Percentiles rank a stretch among this genome's conserved stretches.
Conservation (phyloP, 306 rosid genomes). For the Lathyrus oleraceus region DNA sequence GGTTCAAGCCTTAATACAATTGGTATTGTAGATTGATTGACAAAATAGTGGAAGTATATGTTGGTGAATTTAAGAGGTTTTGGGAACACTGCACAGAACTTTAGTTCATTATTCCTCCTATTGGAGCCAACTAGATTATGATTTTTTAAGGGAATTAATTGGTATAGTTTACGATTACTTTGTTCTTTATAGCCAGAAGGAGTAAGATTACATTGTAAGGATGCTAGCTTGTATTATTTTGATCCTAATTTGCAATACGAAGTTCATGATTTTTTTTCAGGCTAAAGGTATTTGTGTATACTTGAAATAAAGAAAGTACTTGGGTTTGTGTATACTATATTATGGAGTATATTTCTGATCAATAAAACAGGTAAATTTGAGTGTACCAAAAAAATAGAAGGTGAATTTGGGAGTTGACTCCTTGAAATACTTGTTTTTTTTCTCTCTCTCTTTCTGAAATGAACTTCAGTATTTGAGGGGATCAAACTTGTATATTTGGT, state of each 20-base stretch:
- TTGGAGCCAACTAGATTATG: constrained; percentile 32
- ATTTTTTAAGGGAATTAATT: constrained; percentile 35
- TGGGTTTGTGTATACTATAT: neutral
- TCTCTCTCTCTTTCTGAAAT: too few relatives aligned
- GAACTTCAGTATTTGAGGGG: too few relatives aligned
- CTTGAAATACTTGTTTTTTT: too few relatives aligned
- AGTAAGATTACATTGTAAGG: constrained; percentile 29
- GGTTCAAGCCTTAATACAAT: constrained; percentile 34
- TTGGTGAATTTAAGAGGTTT: constrained; percentile 26
- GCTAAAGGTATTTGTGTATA: constrained; percentile 14
- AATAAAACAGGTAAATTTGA: neutral
- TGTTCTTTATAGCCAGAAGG: constrained; percentile 43
- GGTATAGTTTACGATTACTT: constrained; percentile 39
- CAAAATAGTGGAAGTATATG: neutral
- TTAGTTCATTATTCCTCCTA: constrained; percentile 20
- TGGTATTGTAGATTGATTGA: constrained; percentile 37
- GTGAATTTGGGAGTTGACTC: too few relatives aligned
- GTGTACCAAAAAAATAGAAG: too few relatives aligned
- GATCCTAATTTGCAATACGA: constrained; percentile 20
- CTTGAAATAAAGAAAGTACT: neutral
- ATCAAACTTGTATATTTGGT: too few relatives aligned
- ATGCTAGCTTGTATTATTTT: constrained; percentile 16
- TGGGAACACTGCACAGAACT: neutral
- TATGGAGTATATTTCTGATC: neutral
- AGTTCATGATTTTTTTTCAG: constrained; percentile 22